These are phyloP conservation scores for Aspergillus sp. DNA, from an alignment of 2,329 filamentous ascomycete genomes.

Conservation along the genomic window DNA sequence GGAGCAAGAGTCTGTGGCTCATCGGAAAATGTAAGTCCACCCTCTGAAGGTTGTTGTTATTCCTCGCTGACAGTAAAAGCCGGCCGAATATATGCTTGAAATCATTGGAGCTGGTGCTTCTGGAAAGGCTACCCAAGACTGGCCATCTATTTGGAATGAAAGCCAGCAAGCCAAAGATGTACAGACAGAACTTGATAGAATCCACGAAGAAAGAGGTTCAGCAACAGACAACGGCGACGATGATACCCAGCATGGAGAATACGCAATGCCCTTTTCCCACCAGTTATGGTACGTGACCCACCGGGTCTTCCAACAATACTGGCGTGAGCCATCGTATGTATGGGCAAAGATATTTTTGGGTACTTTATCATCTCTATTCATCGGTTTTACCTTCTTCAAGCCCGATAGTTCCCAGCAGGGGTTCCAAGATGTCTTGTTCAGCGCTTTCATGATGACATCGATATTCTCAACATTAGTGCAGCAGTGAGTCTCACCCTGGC, in stretches of 20 bases:
- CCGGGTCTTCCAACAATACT: slow-evolving; percentile 84
- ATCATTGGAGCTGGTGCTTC: slow-evolving; percentile 56
- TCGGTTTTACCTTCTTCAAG: slow-evolving; percentile 75
- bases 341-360: slow-evolving; percentile 76
- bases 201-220: slow-evolving; percentile 47
- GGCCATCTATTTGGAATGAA: slow-evolving; percentile 58
- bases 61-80: slow-evolving; percentile 29
- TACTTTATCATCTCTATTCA: slow-evolving; percentile 59
- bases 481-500: slow-evolving; percentile 47
- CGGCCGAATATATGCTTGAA: slow-evolving; percentile 68
- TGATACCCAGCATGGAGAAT: slow-evolving; percentile 59
- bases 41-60: neutral
- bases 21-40: slow-evolving; percentile 51
- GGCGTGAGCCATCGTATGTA: slow-evolving; percentile 81
- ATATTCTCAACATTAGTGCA: slow-evolving; percentile 53
- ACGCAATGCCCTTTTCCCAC: slow-evolving; percentile 64
- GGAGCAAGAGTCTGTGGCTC: slow-evolving; percentile 56
- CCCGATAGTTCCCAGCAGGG: slow-evolving; percentile 69
- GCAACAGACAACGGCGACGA: slow-evolving; percentile 34
- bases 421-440: slow-evolving; percentile 80
- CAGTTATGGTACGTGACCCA: slow-evolving; percentile 64
- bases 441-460: slow-evolving; percentile 70
- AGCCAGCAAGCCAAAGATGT: slow-evolving; percentile 53
- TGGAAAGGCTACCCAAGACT: slow-evolving; percentile 62
- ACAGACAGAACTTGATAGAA: slow-evolving; percentile 53